Evolutionary conservation across 352 stramenopile genomes (phyloP).

Genomic region (Albugo laibachii): DNA sequence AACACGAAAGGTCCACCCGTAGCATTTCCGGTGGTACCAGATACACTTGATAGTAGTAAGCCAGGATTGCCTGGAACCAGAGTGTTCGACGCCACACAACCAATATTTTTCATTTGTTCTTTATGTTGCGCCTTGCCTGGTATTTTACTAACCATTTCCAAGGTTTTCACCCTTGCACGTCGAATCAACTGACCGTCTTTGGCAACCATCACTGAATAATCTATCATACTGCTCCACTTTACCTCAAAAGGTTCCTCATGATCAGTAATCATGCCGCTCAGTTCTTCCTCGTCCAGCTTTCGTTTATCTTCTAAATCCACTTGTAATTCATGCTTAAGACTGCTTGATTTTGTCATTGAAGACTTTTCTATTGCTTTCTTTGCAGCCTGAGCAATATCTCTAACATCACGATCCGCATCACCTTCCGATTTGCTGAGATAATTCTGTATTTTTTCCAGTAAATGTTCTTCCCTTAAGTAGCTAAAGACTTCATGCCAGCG

Average conservation of each 20-base stretch:
- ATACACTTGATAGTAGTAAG: no score
- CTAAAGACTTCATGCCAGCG: conserved; percentile 38
- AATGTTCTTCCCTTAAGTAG: conserved; percentile 41
- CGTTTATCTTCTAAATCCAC: conserved; percentile 45
- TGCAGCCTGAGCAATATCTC: conserved; percentile 22
- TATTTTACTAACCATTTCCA: conserved; percentile 63
- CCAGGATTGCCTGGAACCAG: no score
- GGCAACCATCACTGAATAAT: conserved; percentile 65
- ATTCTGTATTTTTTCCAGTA: conserved; percentile 40
- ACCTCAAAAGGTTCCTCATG: conserved; percentile 65
- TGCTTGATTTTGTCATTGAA: background rate
- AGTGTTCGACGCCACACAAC: no score
- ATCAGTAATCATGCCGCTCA: conserved; percentile 29
- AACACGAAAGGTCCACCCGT: no score
- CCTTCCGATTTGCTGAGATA: conserved; percentile 49
- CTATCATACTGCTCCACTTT: conserved; percentile 74
- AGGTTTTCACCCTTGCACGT: conserved; percentile 56
- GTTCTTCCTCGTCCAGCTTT: conserved; percentile 36
- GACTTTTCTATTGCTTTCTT: background rate
- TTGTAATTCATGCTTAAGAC: conserved; percentile 12
- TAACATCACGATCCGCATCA: conserved; percentile 30
- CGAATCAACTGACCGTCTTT: conserved; percentile 73
- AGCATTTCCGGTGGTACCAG: no score
- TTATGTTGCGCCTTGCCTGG: conserved; percentile 20
- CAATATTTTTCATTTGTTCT: conserved; percentile 7